Evolutionary conservation across 2,329 filamentous ascomycete species (phyloP), one percentile per base, ranked within the genome.

Genomic region (Malbranchea zuffiana): DNA sequence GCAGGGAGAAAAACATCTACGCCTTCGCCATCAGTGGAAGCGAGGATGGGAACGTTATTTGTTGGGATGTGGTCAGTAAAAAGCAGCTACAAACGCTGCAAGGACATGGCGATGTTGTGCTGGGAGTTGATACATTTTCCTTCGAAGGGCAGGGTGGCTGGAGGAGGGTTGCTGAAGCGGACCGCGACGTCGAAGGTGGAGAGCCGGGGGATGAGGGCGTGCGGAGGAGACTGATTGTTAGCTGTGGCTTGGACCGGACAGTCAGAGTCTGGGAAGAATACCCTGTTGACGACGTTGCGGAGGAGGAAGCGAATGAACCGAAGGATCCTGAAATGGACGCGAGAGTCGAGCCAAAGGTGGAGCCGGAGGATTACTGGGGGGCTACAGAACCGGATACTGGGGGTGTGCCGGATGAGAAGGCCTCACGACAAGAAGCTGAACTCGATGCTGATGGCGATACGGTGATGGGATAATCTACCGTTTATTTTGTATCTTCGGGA

Each of bases 21-120:
- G 72, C 69, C 0, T 93, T 93, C 50, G 74, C 87, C 11, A 82
- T 78, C 0, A 82, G 81, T 21, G 85, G 87, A 0, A 92, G 84
- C 56, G 88, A 96, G 26, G 45, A 95, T 50, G 85, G 87, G 11
- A 74, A 76, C 31, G 72, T 94, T 7, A 67, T 93, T 11, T 71
- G 93, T 37, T 98, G 90, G 90, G 86, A 96, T 50, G 84, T 95
- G 10, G 78, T 74, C 43, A 83, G 69, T 53, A 98, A 96, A 60
- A 77, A 81, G 38, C 65, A 93, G 2, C 64, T 95, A 13, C 87
- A 95, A 66, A 62, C 65, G 13, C 53, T 76, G 6, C 60, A 69
- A 17, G 67, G 68, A 1, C 73, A 76, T 43, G 66, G 70, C 1
- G 75, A 73, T 27, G 66, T 70, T 3, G 71, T 81, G 4, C 55